phyloP scores from a whole-genome alignment of 805 yeast species.

The Kodamaea hsintzibuensis region DNA sequence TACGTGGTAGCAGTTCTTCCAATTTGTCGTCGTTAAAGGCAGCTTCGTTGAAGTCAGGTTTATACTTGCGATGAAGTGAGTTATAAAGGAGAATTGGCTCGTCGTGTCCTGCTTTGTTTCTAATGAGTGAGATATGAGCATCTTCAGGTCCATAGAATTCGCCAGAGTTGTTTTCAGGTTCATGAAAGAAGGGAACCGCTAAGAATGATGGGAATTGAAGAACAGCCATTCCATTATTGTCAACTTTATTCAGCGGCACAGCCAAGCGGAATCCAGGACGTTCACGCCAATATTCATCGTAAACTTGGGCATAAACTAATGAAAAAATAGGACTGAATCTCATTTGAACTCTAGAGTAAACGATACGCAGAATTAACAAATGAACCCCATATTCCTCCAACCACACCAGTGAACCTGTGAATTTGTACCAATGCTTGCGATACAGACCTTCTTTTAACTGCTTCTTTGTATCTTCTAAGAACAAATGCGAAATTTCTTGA shows the following conservation, averaged over 20 bases:
- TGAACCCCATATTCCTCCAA: constrained; percentile 50
- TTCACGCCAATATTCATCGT: constrained; percentile 26
- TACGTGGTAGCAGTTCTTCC: constrained; percentile 16
- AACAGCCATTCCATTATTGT: neutral
- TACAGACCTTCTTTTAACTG: constrained; percentile 6
- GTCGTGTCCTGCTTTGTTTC: constrained; percentile 32
- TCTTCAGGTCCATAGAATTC: constrained; percentile 50
- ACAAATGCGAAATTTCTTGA: constrained; percentile 5
- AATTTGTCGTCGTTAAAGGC: constrained; percentile 4
- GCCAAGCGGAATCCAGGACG: constrained; percentile 20
- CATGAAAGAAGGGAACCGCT: constrained; percentile 31
- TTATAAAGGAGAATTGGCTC: constrained; percentile 52
- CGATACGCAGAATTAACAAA: constrained; percentile 41
- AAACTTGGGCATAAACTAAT: constrained; percentile 25
- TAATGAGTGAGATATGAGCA: constrained; percentile 43
- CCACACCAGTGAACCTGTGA: constrained; percentile 58
- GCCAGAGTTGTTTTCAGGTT: constrained; percentile 20
- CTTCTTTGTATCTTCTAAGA: constrained; percentile 20
- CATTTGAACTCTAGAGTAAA: constrained; percentile 25
- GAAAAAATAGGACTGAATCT: constrained; percentile 28
- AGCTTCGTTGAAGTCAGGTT: constrained; percentile 6
- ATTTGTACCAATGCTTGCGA: constrained; percentile 43
- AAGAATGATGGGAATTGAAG: constrained; percentile 27
- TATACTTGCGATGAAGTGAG: constrained; percentile 23
- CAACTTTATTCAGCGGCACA: constrained; percentile 21